Percentiles rank a stretch among this genome's conserved stretches.
These are phyloP conservation scores for Sphagnum tenellum DNA, from an alignment of 225 moss, liverwort and hornwort genomes.

Conservation along the genomic window DNA sequence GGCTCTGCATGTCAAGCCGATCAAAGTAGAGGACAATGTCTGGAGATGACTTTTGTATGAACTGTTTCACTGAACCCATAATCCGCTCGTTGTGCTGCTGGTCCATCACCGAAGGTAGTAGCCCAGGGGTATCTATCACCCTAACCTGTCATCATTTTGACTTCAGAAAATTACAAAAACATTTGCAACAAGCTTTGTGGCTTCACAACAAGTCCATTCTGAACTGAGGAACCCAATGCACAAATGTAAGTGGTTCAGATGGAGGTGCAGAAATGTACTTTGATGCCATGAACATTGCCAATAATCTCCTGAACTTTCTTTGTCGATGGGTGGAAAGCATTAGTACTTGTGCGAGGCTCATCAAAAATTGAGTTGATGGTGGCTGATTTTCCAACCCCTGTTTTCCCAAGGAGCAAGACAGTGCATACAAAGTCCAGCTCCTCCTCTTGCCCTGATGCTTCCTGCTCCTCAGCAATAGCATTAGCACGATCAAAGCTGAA, in stretches of 20 bases:
- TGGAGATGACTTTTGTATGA: slow-evolving; percentile 44
- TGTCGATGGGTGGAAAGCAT: slow-evolving; percentile 74
- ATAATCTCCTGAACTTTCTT: slow-evolving; percentile 77
- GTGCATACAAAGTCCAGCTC: slow-evolving; percentile 90
- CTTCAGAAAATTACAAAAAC: not conserved
- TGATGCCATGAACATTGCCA: slow-evolving; percentile 83
- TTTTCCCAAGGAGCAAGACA: slow-evolving; percentile 85
- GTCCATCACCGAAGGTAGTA: slow-evolving; percentile 40
- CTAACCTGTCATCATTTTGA: slow-evolving; percentile 14
- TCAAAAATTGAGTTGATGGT: slow-evolving; percentile 97
- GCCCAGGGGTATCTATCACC: slow-evolving; percentile 60
- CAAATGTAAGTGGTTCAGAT: not conserved
- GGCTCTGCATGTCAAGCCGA: slow-evolving; percentile 58
- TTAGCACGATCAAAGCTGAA: slow-evolving; percentile 83
- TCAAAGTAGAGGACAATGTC: slow-evolving; percentile 62
- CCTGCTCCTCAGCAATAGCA: slow-evolving; percentile 72
- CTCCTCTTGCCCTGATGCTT: slow-evolving; percentile 64
- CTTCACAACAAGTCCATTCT: not conserved
- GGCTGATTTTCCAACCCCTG: slow-evolving; percentile 91
- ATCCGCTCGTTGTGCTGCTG: slow-evolving; percentile 47
- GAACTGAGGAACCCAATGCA: not conserved
- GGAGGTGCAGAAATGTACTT: slow-evolving; percentile 12
- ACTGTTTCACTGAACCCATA: slow-evolving; percentile 41
- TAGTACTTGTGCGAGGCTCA: slow-evolving; percentile 64
- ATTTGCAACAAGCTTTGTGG: not conserved